Percentiles rank a stretch among this genome's conserved stretches.
Conservation (phyloP, 1,284 basidiomycete genomes). For the Microbotryum violaceum region DNA sequence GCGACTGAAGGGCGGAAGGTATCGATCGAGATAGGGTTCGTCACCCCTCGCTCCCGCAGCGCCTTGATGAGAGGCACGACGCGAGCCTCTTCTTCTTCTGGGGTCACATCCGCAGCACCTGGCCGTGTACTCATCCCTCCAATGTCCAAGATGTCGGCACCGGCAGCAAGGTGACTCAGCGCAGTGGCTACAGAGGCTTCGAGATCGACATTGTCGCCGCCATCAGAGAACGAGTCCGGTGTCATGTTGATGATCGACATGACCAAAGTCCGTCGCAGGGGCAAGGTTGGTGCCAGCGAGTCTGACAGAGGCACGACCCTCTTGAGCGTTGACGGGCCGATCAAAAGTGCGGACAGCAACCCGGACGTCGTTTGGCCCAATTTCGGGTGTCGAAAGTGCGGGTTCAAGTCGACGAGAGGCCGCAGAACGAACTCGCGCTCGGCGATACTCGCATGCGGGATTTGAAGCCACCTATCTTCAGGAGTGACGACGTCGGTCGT, state of each 20-base stretch:
- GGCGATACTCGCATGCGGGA: constrained; percentile 72
- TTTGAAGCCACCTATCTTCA: constrained; percentile 56
- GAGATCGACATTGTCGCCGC: constrained; percentile 54
- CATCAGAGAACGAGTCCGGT: constrained; percentile 96
- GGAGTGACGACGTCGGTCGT: constrained; percentile 35
- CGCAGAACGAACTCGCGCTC: constrained; percentile 90
- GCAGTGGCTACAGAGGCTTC: constrained; percentile 30
- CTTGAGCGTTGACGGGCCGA: constrained; percentile 32
- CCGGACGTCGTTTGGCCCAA: constrained; percentile 47
- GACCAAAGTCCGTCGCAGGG: constrained; percentile 51
- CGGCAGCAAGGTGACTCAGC: constrained; percentile 44
- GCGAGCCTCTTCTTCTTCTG: constrained; percentile 56
- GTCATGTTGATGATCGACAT: constrained; percentile 96
- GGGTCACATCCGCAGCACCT: constrained; percentile 57
- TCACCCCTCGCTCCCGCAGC: constrained; percentile 39
- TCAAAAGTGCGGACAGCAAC: constrained; percentile 43
- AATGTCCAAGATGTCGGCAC: constrained; percentile 77
- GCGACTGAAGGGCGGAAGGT: constrained; percentile 86
- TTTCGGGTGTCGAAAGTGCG: constrained; percentile 58
- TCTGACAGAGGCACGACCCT: constrained; percentile 51
- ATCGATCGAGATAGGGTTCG: constrained; percentile 72
- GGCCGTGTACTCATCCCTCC: constrained; percentile 92
- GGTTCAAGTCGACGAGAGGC: constrained; percentile 78
- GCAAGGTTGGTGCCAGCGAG: constrained; percentile 28
- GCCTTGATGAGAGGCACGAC: constrained; percentile 64